Base-by-base conservation (phyloP, 805 yeast genomes). In the Huiozyma naganishii region DNA sequence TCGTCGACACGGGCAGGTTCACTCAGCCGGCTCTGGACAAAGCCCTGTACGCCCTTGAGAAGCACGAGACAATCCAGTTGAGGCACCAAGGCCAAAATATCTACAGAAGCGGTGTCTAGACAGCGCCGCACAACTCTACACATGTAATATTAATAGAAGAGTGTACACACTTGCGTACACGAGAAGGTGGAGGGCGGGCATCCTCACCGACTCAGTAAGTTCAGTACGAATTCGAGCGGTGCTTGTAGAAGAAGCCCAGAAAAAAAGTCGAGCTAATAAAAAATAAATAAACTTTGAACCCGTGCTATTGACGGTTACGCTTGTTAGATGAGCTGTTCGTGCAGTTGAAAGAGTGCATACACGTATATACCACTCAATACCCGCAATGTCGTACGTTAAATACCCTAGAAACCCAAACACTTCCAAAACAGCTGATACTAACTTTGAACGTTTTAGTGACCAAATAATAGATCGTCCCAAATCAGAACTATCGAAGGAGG, bases 71-170 rank as follows among this genome's bases (percentile, higher is more conserved):
- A n/a, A 79, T 90, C 37, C 85, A 85, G 52, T 77, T 88, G 62
- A 73, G 96, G 57, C 86, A 84, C 61, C 97, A 89, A 65, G 75
- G 95, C 43, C 83, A 83, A 51, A 81, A 80, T 51, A 74, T 89
- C 30, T 79, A 82, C 61, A 76, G 96, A 54, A 71, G 79, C 40
- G 86, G 89, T 42, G 83, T 81, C 36, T 79, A 49, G 33, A 30
- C 33, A 30, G 33, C 33, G 9, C 23, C 4, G 23, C 12, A 13
- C 10, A 12, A 17, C 23, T 17, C 23, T 17, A 17, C 23, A 17
- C 23, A 17, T 17, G 23, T 17, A 17, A 17, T 17, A 17, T 17
- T 17, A 17, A 17, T 17, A 17, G 23, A 17, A 17, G 23, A 17
- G 23, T 17, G 23, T 17, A 17, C 4, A 17, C 23, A 17, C 12